Conservation (phyloP, 2,329 filamentous ascomycete species). For the Clarireedia homoeocarpa region DNA sequence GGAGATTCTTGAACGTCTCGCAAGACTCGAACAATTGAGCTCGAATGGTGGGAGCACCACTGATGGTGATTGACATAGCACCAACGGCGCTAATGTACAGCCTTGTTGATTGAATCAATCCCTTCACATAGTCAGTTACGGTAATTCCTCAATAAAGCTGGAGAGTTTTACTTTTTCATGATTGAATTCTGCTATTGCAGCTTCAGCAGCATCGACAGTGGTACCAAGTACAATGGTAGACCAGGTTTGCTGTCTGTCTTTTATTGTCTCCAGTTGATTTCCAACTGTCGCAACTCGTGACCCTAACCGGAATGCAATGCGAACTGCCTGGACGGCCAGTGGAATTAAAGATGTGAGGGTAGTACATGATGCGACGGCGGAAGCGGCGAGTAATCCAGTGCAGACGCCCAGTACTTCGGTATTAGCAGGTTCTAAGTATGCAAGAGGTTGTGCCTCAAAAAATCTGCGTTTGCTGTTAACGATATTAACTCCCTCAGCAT, state of each 20-base stretch:
- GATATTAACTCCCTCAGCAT: not conserved
- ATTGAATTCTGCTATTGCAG: constrained; percentile 16
- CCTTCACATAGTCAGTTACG: constrained; percentile 2
- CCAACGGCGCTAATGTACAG: constrained; percentile 18
- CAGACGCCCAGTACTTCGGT: constrained; percentile 19
- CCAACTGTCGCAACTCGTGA: constrained; percentile 24
- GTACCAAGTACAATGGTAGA: constrained; percentile 17
- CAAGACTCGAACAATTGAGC: constrained; percentile 13
- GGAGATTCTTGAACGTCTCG: constrained; percentile 10
- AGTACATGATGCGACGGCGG: constrained; percentile 26
- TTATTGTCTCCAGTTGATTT: constrained; percentile 13
- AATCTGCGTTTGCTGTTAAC: constrained; percentile 1
- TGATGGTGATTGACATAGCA: constrained; percentile 17
- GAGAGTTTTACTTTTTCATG: not conserved
- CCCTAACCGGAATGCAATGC: constrained; percentile 28
- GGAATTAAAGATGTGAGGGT: constrained; percentile 26
- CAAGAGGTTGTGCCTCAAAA: constrained; percentile 6
- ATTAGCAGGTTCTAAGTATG: constrained; percentile 3
- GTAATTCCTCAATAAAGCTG: not conserved
- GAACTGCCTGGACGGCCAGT: constrained; percentile 26
- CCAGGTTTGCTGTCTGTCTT: constrained; percentile 13
- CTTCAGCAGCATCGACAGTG: constrained; percentile 10
- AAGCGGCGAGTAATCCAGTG: constrained; percentile 29
- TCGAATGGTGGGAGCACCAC: constrained; percentile 14
- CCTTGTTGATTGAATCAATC: constrained; percentile 13